Evolutionary conservation across 768 basidiomycete species (phyloP).

Genomic region (Russula lepida): DNA sequence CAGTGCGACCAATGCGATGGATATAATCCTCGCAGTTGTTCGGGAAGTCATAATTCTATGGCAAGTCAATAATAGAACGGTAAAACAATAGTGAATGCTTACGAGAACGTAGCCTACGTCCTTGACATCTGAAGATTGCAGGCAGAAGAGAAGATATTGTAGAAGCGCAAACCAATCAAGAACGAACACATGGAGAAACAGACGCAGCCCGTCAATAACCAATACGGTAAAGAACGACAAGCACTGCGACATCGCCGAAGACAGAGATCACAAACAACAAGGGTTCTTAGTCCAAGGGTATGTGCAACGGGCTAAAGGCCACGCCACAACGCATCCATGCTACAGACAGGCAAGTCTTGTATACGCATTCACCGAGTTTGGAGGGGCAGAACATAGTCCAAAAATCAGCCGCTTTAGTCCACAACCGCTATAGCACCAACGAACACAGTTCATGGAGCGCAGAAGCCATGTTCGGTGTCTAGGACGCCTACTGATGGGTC

Average conservation of each 20-base stretch:
- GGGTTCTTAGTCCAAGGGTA: slow-evolving; percentile 33
- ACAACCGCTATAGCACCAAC: slow-evolving; percentile 46
- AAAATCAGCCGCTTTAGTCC: slow-evolving; percentile 35
- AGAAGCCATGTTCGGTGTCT: slow-evolving; percentile 30
- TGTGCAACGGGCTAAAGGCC: slow-evolving; percentile 29
- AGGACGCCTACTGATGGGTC: slow-evolving; percentile 18
- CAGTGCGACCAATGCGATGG: slow-evolving; percentile 97
- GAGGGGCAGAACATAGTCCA: slow-evolving; percentile 32
- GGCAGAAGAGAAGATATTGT: slow-evolving; percentile 23
- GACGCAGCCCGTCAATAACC: slow-evolving; percentile 42
- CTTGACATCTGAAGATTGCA: slow-evolving; percentile 77
- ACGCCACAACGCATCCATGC: slow-evolving; percentile 42
- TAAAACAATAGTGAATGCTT: slow-evolving; percentile 30
- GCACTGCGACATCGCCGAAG: slow-evolving; percentile 39
- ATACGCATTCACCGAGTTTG: slow-evolving; percentile 35
- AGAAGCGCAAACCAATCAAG: slow-evolving; percentile 23
- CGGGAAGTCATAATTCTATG: slow-evolving; percentile 92
- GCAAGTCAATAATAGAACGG: slow-evolving; percentile 1
- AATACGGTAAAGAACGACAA: slow-evolving; percentile 34
- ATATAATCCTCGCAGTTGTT: slow-evolving; percentile 99
- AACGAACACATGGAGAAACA: slow-evolving; percentile 31
- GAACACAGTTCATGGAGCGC: slow-evolving; percentile 39
- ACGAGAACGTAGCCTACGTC: slow-evolving; percentile 97
- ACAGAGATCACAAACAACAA: slow-evolving; percentile 29
- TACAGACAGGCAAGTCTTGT: slow-evolving; percentile 45